A percentile compares a stretch with the other conserved stretches of the same genome.
These are phyloP conservation scores for Pezicula radicicola DNA, from an alignment of 2,329 filamentous ascomycete species.

Conservation along the genomic window DNA sequence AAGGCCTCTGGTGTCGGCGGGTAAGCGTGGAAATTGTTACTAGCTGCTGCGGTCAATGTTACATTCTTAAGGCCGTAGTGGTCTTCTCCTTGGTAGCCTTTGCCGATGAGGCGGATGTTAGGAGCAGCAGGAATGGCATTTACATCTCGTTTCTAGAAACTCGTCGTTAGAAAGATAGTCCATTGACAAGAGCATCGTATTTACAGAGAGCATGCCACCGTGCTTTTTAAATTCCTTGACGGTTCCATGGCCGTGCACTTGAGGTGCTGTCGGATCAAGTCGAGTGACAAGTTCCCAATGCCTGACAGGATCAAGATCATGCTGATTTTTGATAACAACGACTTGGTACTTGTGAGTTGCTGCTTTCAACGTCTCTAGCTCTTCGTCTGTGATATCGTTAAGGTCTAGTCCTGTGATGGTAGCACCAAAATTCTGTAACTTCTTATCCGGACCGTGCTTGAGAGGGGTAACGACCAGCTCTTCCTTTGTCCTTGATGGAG, in stretches of 20 bases:
- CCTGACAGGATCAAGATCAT: slow-evolving; percentile 36
- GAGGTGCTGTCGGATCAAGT: slow-evolving; percentile 37
- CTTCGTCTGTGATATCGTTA: slow-evolving; percentile 33
- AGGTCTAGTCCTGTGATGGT: slow-evolving; percentile 35
- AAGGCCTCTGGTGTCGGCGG: slow-evolving; percentile 33
- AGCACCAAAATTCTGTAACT: slow-evolving; percentile 31
- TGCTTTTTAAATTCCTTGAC: slow-evolving; percentile 37
- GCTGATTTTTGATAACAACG: slow-evolving; percentile 40
- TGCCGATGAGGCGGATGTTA: slow-evolving; percentile 42
- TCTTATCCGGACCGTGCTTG: slow-evolving; percentile 18
- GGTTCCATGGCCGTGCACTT: slow-evolving; percentile 40
- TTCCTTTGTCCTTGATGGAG: slow-evolving; percentile 13
- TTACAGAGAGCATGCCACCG: slow-evolving; percentile 35
- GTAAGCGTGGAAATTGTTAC: slow-evolving; percentile 34
- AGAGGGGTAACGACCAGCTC: slow-evolving; percentile 12
- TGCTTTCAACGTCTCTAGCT: slow-evolving; percentile 33
- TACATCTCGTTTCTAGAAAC: slow-evolving; percentile 28
- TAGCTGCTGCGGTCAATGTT: slow-evolving; percentile 26
- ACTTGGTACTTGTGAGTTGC: slow-evolving; percentile 42
- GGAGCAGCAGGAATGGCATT: slow-evolving; percentile 38
- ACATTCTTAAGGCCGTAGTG: slow-evolving; percentile 40
- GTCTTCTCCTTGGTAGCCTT: slow-evolving; percentile 40
- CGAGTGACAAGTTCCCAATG: slow-evolving; percentile 43
- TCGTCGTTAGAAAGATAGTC: slow-evolving; percentile 1
- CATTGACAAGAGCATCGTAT: slow-evolving; percentile 1